These are phyloP conservation scores for Ascoidea tarda DNA, from an alignment of 805 yeast species.

Conservation along the genomic window DNA sequence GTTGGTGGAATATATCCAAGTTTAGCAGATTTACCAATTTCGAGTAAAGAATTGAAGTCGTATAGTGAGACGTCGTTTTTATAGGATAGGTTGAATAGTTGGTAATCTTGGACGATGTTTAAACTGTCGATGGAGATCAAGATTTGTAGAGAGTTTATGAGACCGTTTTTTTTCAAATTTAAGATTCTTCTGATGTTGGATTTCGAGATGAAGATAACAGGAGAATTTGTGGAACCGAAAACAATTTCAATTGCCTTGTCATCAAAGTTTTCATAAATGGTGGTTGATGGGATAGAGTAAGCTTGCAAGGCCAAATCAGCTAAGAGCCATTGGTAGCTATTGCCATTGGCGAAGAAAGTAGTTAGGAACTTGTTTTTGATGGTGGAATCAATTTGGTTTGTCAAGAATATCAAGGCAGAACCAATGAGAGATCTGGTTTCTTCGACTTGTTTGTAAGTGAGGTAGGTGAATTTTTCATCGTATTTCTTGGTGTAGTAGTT, in stretches of 20 bases:
- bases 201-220: constrained; percentile 34
- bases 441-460: not conserved
- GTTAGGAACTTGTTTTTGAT: too few species aligned
- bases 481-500: too few species aligned
- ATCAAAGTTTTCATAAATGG: not conserved
- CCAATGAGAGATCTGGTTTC: not conserved
- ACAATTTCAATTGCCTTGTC: constrained; percentile 50
- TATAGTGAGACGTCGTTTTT: constrained; percentile 13
- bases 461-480: not conserved
- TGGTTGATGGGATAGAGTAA: not conserved
- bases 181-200: constrained; percentile 28
- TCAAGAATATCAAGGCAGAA: not conserved
- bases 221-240: constrained; percentile 39
- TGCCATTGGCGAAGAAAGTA: too few species aligned
- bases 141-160: constrained; percentile 14
- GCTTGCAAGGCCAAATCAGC: not conserved
- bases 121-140: constrained; percentile 34
- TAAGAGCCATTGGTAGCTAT: not conserved
- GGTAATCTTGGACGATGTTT: constrained; percentile 15
- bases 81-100: constrained; percentile 14
- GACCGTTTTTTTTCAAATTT: constrained; percentile 20
- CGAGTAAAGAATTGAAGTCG: constrained; percentile 16
- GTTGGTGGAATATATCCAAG: constrained; percentile 29
- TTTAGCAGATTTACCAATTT: constrained; percentile 17
- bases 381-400: not conserved